These are phyloP conservation scores for Spergularia marina DNA, from an alignment of 148 eudicot species.

Conservation along the genomic window DNA sequence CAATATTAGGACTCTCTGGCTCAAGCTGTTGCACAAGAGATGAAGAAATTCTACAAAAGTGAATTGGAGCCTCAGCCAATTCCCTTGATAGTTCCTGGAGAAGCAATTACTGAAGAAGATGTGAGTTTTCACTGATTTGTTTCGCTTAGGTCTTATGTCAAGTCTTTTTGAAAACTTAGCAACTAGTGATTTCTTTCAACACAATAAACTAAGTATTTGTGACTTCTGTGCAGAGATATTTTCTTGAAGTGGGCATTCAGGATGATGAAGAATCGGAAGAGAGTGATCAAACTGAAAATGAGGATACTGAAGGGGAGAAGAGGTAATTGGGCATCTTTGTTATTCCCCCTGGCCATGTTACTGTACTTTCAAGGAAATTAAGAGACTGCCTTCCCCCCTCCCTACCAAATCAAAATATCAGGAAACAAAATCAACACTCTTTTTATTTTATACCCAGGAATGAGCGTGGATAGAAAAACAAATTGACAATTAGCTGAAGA, in stretches of 20 bases:
- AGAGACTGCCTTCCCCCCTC: background rate
- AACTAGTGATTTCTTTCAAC: background rate
- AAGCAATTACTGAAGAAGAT: conserved; percentile 72
- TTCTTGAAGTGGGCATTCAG: conserved; percentile 73
- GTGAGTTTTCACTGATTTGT: conserved; percentile 42
- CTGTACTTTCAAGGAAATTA: background rate
- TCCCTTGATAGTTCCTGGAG: conserved; percentile 67
- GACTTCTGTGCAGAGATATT: conserved; percentile 53
- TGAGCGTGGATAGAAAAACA: too few relatives aligned
- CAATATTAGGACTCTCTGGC: conserved; percentile 72
- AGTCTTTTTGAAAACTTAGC: background rate
- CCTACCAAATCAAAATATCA: too few relatives aligned
- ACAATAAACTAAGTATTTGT: conserved; percentile 5
- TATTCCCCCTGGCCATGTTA: background rate
- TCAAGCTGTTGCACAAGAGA: conserved; percentile 90
- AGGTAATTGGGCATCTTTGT: conserved; percentile 36
- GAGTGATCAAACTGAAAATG: conserved; percentile 36
- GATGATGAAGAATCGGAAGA: conserved; percentile 56
- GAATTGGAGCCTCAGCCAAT: conserved; percentile 88
- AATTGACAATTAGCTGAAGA: too few relatives aligned
- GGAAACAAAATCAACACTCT: too few relatives aligned
- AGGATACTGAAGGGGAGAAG: conserved; percentile 44
- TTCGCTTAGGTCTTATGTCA: background rate
- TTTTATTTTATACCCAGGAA: too few relatives aligned
- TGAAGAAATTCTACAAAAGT: conserved; percentile 72